Evolutionary conservation across 345 rosid genomes (phyloP).

Genomic region (Camelina neglecta): DNA sequence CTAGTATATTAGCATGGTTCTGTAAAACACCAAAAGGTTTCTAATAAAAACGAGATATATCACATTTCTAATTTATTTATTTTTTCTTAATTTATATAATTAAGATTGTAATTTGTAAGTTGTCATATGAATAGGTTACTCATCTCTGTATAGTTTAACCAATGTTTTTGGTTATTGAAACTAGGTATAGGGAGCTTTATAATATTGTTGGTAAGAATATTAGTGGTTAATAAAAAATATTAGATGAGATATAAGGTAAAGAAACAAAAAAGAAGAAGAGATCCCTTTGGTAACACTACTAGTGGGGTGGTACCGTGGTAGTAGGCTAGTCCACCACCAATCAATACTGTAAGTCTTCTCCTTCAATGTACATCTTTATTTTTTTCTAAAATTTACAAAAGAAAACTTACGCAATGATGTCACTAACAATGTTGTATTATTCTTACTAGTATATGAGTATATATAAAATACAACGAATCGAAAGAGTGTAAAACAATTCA

Average conservation of each 20-base stretch:
- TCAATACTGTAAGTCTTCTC: constrained; percentile 41
- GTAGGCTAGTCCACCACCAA: constrained; percentile 35
- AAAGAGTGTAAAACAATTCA: constrained; percentile 38
- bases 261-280: not conserved
- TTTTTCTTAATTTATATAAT: not conserved
- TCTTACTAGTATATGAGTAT: constrained; percentile 2
- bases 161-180: too few species aligned
- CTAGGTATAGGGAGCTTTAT: too few species aligned
- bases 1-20: constrained; percentile 10
- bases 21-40: constrained; percentile 15
- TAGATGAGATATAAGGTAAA: too few species aligned
- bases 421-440: not conserved
- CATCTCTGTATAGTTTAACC: not conserved
- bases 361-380: constrained; percentile 30
- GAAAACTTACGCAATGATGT: constrained; percentile 37
- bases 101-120: constrained; percentile 8
- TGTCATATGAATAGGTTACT: constrained; percentile 13
- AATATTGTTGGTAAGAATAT: too few species aligned
- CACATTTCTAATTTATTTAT: not conserved
- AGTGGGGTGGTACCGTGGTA: constrained; percentile 13
- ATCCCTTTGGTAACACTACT: constrained; percentile 37
- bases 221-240: too few species aligned
- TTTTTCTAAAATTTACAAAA: constrained; percentile 7
- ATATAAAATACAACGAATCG: constrained; percentile 24
- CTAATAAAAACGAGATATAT: constrained; percentile 7